These are phyloP conservation scores for Citrullus colocynthis DNA, from an alignment of 306 rosid species.

Conservation along the genomic window DNA sequence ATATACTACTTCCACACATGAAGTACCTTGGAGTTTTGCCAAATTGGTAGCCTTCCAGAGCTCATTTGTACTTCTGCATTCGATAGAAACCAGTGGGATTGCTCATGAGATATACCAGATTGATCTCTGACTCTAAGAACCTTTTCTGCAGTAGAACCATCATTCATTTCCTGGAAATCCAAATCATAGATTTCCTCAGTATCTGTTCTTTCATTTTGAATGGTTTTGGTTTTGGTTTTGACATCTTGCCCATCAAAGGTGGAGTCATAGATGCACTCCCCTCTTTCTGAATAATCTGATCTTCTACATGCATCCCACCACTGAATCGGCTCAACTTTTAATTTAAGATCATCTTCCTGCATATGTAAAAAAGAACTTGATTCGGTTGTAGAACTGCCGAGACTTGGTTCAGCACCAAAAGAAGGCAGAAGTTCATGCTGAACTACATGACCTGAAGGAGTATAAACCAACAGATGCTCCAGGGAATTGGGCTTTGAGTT, in stretches of 20 bases:
- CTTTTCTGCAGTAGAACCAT: conserved; percentile 19
- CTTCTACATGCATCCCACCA: conserved; percentile 97
- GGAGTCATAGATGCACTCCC: conserved; percentile 31
- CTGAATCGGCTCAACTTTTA: conserved; percentile 84
- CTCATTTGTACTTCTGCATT: conserved; percentile 80
- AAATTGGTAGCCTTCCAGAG: conserved; percentile 57
- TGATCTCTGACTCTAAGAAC: conserved; percentile 14
- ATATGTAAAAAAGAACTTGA: conserved; percentile 35
- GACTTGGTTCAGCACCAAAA: conserved; percentile 44
- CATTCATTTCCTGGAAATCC: conserved; percentile 24
- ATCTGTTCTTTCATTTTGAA: conserved; percentile 28
- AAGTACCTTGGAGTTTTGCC: conserved; percentile 77
- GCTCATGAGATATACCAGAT: conserved; percentile 36
- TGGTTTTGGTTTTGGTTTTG: conserved; percentile 11
- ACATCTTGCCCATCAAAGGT: conserved; percentile 34
- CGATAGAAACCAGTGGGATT: conserved; percentile 53
- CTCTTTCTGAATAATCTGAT: conserved; percentile 71
- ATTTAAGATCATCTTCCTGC: conserved; percentile 74
- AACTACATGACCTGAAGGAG: conserved; percentile 90
- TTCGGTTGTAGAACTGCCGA: conserved; percentile 26
- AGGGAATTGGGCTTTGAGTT: conserved; percentile 40
- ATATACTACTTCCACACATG: conserved; percentile 9
- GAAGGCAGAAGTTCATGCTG: conserved; percentile 73
- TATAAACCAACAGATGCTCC: conserved; percentile 71
- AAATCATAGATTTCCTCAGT: conserved; percentile 23